Base-by-base conservation (phyloP, 352 stramenopile genomes). In the Phytophthora sp. region DNA sequence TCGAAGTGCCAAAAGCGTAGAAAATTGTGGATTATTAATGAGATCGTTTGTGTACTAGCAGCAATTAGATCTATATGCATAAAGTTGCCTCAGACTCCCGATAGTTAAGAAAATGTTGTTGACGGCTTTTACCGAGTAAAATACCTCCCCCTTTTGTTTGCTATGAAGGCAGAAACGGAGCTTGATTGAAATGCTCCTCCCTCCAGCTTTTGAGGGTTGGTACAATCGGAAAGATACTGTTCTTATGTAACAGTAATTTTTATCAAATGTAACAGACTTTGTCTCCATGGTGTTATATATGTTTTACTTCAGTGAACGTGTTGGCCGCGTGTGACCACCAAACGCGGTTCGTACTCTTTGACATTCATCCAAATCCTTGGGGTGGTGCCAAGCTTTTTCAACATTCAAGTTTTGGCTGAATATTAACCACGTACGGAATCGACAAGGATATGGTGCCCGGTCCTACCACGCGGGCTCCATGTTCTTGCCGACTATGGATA, bases 191-290 rank as follows among this genome's bases (percentile, higher is more conserved):
- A n/a, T n/a, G n/a, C n/a, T n/a, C n/a, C n/a, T n/a, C n/a, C n/a
- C n/a, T n/a, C n/a, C n/a, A n/a, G n/a, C n/a, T n/a, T n/a, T n/a
- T n/a, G n/a, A n/a, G n/a, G n/a, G n/a, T n/a, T 61, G 53, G 53
- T 61, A 61, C 38, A 59, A 59, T 50, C 36, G 52, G n/a, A 59
- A 59, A 59, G 26, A 26, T 50, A 59, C 12, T 38, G 7, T 38
- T 38, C 4, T 38, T 16, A 38, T 38, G 12, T 38, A n/a, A n/a
- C n/a, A n/a, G n/a, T n/a, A n/a, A n/a, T n/a, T n/a, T n/a, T n/a
- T n/a, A n/a, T n/a, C 31, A 38, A 38, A 38, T 7, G 12, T 38
- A 20, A 33, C 29, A 33, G 9, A 33, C 29, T 33, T 33, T 45
- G 36, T 36, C 4, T 26, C 36, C 9, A 8, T 44, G 36, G 6